Evolutionary conservation across 208 protist species (phyloP).

Genomic region (Leishmania tarentolae): DNA sequence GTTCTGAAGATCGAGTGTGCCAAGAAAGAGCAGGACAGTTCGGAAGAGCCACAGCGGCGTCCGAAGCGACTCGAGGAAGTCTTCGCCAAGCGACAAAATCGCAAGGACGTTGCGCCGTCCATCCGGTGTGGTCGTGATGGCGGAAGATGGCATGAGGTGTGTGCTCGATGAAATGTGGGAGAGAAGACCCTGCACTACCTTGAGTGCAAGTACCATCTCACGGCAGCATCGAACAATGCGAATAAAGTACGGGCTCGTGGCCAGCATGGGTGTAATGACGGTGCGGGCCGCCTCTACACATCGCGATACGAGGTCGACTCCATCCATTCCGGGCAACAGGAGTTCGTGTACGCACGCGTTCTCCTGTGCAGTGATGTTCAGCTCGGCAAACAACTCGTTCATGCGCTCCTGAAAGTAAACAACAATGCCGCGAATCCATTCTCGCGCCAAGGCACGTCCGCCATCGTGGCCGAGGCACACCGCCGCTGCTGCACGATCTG

Average conservation of each 20-base stretch:
- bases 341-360: constrained; percentile 5
- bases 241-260: constrained; percentile 23
- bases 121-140: neutral
- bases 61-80: constrained; percentile 15
- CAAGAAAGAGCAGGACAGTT: constrained; percentile 27
- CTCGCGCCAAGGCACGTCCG: constrained; percentile 10
- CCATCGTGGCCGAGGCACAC: constrained; percentile 3
- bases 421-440: constrained; percentile 29
- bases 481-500: neutral
- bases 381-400: constrained; percentile 11
- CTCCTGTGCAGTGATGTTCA: constrained; percentile 15
- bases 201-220: constrained; percentile 20
- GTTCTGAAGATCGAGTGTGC: constrained; percentile 29
- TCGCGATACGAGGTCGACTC: constrained; percentile 9
- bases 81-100: constrained; percentile 11
- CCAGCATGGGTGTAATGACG: constrained; percentile 17
- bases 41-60: constrained; percentile 29
- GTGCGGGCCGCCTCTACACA: constrained; percentile 21
- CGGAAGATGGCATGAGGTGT: neutral
- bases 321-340: neutral
- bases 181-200: constrained; percentile 17
- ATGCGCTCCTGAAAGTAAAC: constrained; percentile 28
- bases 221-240: constrained; percentile 12
- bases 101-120: neutral
- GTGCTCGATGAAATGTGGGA: constrained; percentile 13